phyloP scores from a whole-genome alignment of 2,329 filamentous ascomycete genomes.

The Xylariaceae sp. region DNA sequence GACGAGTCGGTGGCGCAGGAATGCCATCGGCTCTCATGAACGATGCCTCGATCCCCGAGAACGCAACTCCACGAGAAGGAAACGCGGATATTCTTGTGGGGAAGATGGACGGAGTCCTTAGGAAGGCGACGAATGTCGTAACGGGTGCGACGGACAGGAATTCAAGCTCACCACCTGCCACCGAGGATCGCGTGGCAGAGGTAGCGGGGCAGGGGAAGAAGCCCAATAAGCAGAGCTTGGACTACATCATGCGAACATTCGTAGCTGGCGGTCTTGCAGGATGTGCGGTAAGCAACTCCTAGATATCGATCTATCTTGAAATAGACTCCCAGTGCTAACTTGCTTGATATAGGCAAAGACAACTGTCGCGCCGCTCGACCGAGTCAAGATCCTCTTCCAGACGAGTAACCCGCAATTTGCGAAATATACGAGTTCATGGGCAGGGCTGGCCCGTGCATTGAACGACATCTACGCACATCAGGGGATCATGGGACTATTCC shows the following conservation, averaged over 20 bases:
- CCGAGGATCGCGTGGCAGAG: conserved; percentile 53
- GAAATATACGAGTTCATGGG: conserved; percentile 91
- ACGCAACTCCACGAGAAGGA: conserved; percentile 51
- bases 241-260: conserved; percentile 84
- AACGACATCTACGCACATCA: conserved; percentile 80
- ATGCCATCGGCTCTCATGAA: conserved; percentile 63
- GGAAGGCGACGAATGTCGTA: conserved; percentile 36
- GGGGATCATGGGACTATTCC: conserved; percentile 79
- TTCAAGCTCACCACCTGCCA: conserved; percentile 49
- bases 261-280: conserved; percentile 90
- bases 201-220: conserved; percentile 49
- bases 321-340: conserved; percentile 14
- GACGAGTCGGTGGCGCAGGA: conserved; percentile 45
- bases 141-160: conserved; percentile 25
- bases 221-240: conserved; percentile 74
- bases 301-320: too few relatives aligned
- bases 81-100: conserved; percentile 35
- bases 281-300: conserved; percentile 74
- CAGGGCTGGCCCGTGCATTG: conserved; percentile 82
- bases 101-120: conserved; percentile 40
- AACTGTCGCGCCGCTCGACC: conserved; percentile 90
- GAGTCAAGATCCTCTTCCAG: conserved; percentile 98
- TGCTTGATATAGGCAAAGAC: conserved; percentile 78
- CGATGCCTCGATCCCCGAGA: conserved; percentile 65
- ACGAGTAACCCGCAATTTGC: conserved; percentile 91